phyloP scores from a whole-genome alignment of 225 moss, liverwort and hornwort genomes.

The Straminergon stramineum region DNA sequence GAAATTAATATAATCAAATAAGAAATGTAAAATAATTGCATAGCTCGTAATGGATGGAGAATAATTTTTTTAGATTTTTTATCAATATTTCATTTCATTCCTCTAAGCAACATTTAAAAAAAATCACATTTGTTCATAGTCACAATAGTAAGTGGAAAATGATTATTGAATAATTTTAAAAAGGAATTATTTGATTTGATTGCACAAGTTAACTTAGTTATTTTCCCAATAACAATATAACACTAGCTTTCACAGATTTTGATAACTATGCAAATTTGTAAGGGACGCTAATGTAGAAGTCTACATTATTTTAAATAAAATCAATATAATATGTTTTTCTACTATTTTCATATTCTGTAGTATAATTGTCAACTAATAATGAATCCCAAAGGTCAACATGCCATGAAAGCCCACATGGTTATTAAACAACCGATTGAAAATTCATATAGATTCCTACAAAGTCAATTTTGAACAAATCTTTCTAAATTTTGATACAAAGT shows the following conservation, averaged over 20 bases:
- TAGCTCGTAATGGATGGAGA: not conserved
- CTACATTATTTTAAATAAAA: not conserved
- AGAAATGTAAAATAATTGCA: not conserved
- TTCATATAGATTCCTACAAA: rapidly evolving
- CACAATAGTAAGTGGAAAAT: not conserved
- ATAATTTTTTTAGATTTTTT: not conserved
- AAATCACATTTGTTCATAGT: not conserved
- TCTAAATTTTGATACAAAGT: not conserved
- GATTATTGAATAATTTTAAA: not conserved
- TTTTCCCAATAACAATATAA: not conserved
- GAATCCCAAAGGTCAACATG: not conserved
- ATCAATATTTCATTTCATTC: not conserved
- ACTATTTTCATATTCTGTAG: not conserved
- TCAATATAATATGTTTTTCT: rapidly evolving
- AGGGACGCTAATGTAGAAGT: not conserved
- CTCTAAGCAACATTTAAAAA: not conserved
- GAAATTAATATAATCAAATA: not conserved
- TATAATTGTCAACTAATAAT: not conserved
- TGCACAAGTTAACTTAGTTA: not conserved
- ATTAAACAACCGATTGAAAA: too few species aligned
- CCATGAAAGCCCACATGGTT: not conserved
- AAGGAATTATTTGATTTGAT: not conserved
- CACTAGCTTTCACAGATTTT: not conserved
- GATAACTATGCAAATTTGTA: not conserved
- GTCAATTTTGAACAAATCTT: not conserved